phyloP scores from a whole-genome alignment of 164 flowering plant genomes.

The Umbilicus rupestris region DNA sequence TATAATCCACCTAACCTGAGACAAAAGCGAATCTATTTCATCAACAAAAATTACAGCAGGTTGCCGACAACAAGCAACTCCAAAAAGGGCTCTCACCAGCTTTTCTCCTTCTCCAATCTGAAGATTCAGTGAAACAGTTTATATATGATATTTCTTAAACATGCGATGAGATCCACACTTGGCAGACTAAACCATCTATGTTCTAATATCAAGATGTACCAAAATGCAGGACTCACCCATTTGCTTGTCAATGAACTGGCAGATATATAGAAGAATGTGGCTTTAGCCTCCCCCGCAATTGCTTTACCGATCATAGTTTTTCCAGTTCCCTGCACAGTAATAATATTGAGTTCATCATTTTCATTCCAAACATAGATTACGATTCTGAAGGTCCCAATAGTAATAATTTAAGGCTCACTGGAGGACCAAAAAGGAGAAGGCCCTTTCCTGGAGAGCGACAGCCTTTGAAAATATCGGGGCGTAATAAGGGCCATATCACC shows the following conservation, averaged over 20 bases:
- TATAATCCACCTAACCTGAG: conserved; percentile 52
- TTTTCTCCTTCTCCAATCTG: conserved; percentile 99
- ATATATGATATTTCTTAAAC: background rate
- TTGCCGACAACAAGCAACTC: conserved; percentile 98
- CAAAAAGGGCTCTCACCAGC: conserved; percentile 96
- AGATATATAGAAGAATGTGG: conserved; percentile 97
- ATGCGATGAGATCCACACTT: background rate
- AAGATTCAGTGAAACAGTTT: conserved; percentile 1
- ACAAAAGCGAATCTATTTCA: conserved; percentile 93
- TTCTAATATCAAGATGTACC: background rate
- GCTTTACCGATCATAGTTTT: conserved; percentile 99
- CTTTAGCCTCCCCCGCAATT: conserved; percentile 98
- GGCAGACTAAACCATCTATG: background rate
- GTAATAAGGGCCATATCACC: conserved; percentile 98
- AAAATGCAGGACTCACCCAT: conserved; percentile 58
- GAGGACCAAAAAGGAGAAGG: conserved; percentile 98
- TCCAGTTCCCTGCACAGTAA: conserved; percentile 76
- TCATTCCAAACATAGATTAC: background rate
- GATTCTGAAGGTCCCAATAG: background rate
- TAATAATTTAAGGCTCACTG: conserved; percentile 40
- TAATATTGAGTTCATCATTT: background rate
- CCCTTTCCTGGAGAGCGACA: conserved; percentile 99
- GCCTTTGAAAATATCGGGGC: conserved; percentile 96
- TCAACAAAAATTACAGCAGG: conserved; percentile 99
- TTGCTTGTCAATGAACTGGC: conserved; percentile 99